These are phyloP conservation scores for Rhodotorula toruloides DNA, from an alignment of 768 basidiomycete genomes.

Conservation along the genomic window DNA sequence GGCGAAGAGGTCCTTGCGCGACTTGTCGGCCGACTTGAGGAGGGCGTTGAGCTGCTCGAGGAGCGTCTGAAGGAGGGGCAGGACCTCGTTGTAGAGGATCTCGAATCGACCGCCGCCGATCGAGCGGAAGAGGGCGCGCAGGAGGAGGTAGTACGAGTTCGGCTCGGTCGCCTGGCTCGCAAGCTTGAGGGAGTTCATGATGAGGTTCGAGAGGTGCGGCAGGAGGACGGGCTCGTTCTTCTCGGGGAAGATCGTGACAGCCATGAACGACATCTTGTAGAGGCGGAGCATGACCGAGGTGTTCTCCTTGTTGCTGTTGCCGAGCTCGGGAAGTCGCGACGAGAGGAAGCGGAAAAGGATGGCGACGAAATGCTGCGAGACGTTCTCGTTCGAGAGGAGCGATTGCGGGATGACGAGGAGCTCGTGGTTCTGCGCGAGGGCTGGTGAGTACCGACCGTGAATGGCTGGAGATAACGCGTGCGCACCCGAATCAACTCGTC, in stretches of 20 bases:
- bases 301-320: slow-evolving; percentile 60
- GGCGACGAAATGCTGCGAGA: slow-evolving; percentile 72
- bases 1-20: slow-evolving; percentile 77
- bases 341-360: slow-evolving; percentile 84
- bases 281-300: slow-evolving; percentile 80
- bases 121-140: slow-evolving; percentile 85
- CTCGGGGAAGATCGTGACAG: slow-evolving; percentile 66
- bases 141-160: slow-evolving; percentile 83
- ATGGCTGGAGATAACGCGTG: background rate
- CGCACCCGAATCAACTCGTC: slow-evolving; percentile 50
- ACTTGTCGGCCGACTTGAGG: slow-evolving; percentile 63
- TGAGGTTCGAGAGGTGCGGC: slow-evolving; percentile 79
- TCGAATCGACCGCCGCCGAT: slow-evolving; percentile 93
- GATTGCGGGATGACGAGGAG: slow-evolving; percentile 79
- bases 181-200: slow-evolving; percentile 93
- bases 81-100: slow-evolving; percentile 86
- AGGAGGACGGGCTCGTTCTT: slow-evolving; percentile 90
- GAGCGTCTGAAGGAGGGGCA: slow-evolving; percentile 94
- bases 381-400: slow-evolving; percentile 70
- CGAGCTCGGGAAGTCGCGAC: slow-evolving; percentile 70
- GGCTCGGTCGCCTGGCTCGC: slow-evolving; percentile 88
- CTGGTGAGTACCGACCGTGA: slow-evolving; percentile 44
- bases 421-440: slow-evolving; percentile 58
- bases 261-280: slow-evolving; percentile 91
- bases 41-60: slow-evolving; percentile 89